Evolutionary conservation across 2,329 filamentous ascomycete genomes (phyloP), one percentile per base, ranked within the genome.

Genomic region (Pseudogymnoascus sp.): DNA sequence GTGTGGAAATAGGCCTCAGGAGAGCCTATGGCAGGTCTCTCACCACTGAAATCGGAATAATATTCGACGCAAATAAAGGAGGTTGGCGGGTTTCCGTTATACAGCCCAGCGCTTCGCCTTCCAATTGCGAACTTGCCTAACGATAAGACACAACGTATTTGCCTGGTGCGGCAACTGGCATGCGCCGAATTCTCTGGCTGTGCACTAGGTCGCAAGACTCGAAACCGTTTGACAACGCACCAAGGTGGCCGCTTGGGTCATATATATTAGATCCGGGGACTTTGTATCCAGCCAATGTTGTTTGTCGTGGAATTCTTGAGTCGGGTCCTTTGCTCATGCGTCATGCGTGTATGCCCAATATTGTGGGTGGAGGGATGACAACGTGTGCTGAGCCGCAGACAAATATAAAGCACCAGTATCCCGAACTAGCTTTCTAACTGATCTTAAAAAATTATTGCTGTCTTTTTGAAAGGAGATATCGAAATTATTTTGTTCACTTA

Each of bases 311-410:
- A 33, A 54, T 54, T 54, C 33, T 4, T 35, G 29, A 33, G 47
- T 54, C 47, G 47, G 47, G 47, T 54, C 47, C 47, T 17, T 33
- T 15, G 29, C 47, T 54, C 47, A 54, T 54, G 47, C 47, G 47
- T 54, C 47, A 54, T 54, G 47, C 47, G 31, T n/a, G 29, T 17
- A 15, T 54, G 47, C 47, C 47, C 47, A 54, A 54, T 54, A 54
- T 54, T 54, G 47, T 17, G 47, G 29, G 33, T 26, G 47, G 47
- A 15, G 9, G 47, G 47, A 54, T 54, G 47, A 33, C 47, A 54
- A n/a, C 26, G 44, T 1, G 11, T 1, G 11, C 10, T 44, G 40
- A 44, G 41, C 5, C 4, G 24, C 26, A 2, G 29, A 50, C 44
- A 54, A 54, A 54, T 54, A 54, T 54, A 54, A 54, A 54, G 47